phyloP scores from a whole-genome alignment of 495 filamentous ascomycete species.

The Xylaria intraflava region DNA sequence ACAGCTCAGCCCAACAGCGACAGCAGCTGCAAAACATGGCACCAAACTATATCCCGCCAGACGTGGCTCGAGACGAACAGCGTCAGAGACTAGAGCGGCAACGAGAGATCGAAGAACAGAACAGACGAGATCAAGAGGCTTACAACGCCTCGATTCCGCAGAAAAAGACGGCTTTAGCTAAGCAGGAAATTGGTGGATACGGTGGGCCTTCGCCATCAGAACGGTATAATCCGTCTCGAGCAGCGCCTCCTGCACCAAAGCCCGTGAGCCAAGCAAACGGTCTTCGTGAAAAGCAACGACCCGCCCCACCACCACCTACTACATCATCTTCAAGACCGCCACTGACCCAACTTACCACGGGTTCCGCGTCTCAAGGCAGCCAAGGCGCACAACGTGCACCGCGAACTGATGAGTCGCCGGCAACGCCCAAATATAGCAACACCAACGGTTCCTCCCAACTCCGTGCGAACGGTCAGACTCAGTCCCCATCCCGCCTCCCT shows the following conservation, averaged over 20 bases:
- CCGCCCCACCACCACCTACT: conserved; percentile 43
- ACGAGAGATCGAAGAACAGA: conserved; percentile 59
- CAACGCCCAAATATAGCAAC: conserved; percentile 29
- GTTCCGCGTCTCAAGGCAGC: conserved; percentile 17
- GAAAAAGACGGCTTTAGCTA: conserved; percentile 64
- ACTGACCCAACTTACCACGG: conserved; percentile 34
- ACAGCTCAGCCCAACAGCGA: conserved; percentile 33
- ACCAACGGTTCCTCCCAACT: conserved; percentile 21
- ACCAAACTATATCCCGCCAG: conserved; percentile 48
- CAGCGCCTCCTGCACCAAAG: conserved; percentile 57
- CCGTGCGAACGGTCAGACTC: conserved; percentile 33
- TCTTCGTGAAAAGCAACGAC: conserved; percentile 46
- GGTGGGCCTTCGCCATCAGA: conserved; percentile 47
- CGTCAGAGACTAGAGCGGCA: conserved; percentile 46
- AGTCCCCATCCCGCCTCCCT: conserved; percentile 52
- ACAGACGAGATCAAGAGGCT: conserved; percentile 66
- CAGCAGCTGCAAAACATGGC: conserved; percentile 41
- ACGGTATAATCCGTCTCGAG: conserved; percentile 77
- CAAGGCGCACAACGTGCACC: conserved; percentile 20
- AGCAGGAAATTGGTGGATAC: conserved; percentile 79
- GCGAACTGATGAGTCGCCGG: conserved; percentile 16
- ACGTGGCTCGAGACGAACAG: conserved; percentile 49
- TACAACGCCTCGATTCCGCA: conserved; percentile 86
- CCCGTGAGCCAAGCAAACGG: conserved; percentile 34
- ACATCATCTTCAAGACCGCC: conserved; percentile 31